These are phyloP conservation scores for Moringa oleifera DNA, from an alignment of 345 rosid species.

Conservation along the genomic window DNA sequence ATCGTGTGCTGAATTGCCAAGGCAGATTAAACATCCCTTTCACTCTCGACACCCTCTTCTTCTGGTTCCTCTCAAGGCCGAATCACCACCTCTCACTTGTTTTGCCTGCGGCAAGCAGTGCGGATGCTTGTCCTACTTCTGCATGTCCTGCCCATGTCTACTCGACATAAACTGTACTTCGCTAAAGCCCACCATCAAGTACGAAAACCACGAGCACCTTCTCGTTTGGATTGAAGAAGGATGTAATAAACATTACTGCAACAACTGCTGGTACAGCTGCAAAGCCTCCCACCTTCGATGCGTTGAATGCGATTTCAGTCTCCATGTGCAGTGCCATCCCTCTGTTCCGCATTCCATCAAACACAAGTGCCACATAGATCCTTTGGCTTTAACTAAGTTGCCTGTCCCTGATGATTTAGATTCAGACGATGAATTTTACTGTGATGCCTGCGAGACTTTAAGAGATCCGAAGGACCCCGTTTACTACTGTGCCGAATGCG, in stretches of 20 bases:
- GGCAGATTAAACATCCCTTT: neutral
- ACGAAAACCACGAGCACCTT: neutral
- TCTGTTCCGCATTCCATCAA: neutral
- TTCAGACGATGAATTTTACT: slow-evolving; percentile 7
- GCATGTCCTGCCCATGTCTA: neutral
- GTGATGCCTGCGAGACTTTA: slow-evolving; percentile 12
- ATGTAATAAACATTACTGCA: neutral
- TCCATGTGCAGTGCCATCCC: slow-evolving; percentile 14
- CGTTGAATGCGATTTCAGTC: neutral
- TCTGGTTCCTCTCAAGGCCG: neutral
- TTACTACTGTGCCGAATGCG: slow-evolving; percentile 9
- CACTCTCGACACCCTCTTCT: neutral
- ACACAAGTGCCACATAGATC: slow-evolving; percentile 10
- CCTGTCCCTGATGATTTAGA: neutral
- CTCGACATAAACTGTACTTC: neutral
- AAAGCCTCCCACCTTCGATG: neutral
- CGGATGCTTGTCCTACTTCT: neutral
- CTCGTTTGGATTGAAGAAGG: neutral
- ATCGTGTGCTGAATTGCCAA: slow-evolving; percentile 4
- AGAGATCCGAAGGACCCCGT: neutral
- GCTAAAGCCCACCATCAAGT: neutral
- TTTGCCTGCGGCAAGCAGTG: neutral
- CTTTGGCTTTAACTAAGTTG: neutral
- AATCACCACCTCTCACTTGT: no score
- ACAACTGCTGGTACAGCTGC: neutral